Percentiles rank a stretch among this genome's conserved stretches.
These are phyloP conservation scores for Colletotrichum siamense DNA, from an alignment of 2,329 filamentous ascomycete species.

Conservation along the genomic window DNA sequence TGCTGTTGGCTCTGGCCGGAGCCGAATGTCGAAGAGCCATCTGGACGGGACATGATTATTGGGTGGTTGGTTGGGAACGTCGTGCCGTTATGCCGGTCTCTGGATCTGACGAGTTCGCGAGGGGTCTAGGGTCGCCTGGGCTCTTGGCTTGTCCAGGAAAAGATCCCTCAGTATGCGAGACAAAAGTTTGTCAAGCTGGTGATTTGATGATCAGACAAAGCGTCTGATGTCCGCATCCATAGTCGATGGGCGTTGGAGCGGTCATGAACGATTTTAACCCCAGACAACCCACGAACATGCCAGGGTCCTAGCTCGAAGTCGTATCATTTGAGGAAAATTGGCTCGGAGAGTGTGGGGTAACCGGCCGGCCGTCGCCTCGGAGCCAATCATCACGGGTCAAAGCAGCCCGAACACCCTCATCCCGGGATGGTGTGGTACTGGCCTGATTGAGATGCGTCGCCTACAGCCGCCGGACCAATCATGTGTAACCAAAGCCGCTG, in stretches of 20 bases:
- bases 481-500: slow-evolving; percentile 2
- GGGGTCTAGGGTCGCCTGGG: neutral
- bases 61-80: neutral
- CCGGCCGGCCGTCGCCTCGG: neutral
- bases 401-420: slow-evolving; percentile 10
- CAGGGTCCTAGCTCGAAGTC: neutral
- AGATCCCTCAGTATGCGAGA: neutral
- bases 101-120: neutral
- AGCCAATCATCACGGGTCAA: slow-evolving; percentile 16
- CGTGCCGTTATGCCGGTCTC: slow-evolving; percentile 14
- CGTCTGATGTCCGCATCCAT: neutral
- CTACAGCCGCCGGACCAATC: slow-evolving; percentile 9
- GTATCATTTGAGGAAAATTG: slow-evolving; percentile 21
- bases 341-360: slow-evolving; percentile 15
- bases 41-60: neutral
- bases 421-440: neutral
- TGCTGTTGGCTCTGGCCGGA: neutral
- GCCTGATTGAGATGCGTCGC: neutral
- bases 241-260: neutral
- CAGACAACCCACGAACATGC: slow-evolving; percentile 11
- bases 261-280: slow-evolving; percentile 10
- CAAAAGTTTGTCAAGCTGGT: neutral
- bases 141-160: neutral
- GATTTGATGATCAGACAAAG: neutral
- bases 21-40: neutral